These are phyloP conservation scores for Globisporangium carolinianum DNA, from an alignment of 352 stramenopile genomes.

Conservation along the genomic window DNA sequence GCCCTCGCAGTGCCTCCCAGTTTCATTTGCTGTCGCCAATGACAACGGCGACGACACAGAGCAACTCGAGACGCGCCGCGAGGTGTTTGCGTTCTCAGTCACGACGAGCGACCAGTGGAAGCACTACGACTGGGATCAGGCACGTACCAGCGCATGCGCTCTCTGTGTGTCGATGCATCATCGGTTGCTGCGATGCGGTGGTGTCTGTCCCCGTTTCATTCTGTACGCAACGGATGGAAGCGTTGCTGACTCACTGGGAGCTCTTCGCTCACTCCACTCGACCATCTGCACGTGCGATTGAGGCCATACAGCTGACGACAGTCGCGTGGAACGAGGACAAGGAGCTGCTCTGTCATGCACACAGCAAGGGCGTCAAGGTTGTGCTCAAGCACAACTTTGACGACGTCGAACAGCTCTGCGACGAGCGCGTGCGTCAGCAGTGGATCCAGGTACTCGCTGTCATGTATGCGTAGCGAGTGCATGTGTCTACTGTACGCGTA, in stretches of 20 bases:
- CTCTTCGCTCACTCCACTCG: no score
- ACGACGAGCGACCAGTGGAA: conserved; percentile 55
- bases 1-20: conserved; percentile 46
- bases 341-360: conserved; percentile 70
- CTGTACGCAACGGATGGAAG: no score
- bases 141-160: conserved; percentile 1
- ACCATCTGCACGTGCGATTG: neutral
- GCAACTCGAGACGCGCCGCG: conserved; percentile 11
- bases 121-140: conserved; percentile 71
- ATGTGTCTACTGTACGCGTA: no score
- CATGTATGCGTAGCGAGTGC: neutral
- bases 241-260: no score
- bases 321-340: conserved; percentile 84
- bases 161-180: neutral
- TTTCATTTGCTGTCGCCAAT: conserved; percentile 17
- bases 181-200: neutral
- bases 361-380: conserved; percentile 69
- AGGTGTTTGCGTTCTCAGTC: conserved; percentile 80
- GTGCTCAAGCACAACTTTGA: conserved; percentile 84
- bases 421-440: conserved; percentile 27
- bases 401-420: conserved; percentile 47
- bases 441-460: conserved; percentile 38
- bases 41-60: neutral
- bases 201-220: no score
- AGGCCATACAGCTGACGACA: conserved; percentile 43